Conservation (phyloP, 495 filamentous ascomycete genomes). For the Astrothelium subdiscretum region DNA sequence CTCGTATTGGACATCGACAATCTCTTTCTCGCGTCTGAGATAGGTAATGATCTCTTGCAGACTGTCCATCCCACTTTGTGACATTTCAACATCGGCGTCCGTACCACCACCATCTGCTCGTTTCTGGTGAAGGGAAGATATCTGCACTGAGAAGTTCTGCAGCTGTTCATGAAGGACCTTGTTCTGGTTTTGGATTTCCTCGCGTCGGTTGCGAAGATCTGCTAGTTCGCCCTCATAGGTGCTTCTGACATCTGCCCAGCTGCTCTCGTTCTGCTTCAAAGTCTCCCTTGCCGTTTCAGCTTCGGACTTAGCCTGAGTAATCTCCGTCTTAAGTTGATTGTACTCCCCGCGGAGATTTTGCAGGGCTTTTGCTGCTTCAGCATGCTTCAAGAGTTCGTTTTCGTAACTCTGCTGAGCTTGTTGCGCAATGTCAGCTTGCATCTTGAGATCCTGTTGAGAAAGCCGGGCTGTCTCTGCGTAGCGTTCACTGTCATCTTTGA, state of each 20-base stretch:
- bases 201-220: constrained; percentile 63
- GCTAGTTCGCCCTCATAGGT: constrained; percentile 71
- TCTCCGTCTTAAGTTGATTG: constrained; percentile 67
- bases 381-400: constrained; percentile 83
- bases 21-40: constrained; percentile 92
- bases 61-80: constrained; percentile 16
- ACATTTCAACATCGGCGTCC: background rate
- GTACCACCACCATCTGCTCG: constrained; percentile 27
- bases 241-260: constrained; percentile 70
- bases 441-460: constrained; percentile 81
- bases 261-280: constrained; percentile 68
- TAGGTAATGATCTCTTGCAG: constrained; percentile 83
- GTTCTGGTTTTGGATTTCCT: constrained; percentile 76
- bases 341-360: constrained; percentile 66
- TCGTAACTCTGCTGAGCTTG: constrained; percentile 94
- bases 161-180: constrained; percentile 78
- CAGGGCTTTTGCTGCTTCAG: constrained; percentile 74
- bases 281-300: constrained; percentile 70
- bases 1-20: constrained; percentile 89
- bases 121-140: constrained; percentile 62
- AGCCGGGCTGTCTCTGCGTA: constrained; percentile 63
- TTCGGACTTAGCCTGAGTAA: constrained; percentile 58
- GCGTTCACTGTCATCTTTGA: constrained; percentile 78
- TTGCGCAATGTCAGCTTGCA: constrained; percentile 84
- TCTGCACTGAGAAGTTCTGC: constrained; percentile 67